A percentile compares a stretch with the other conserved stretches of the same genome.
These are phyloP conservation scores for Trichoderma breve DNA, from an alignment of 2,329 filamentous ascomycete genomes.

Conservation along the genomic window DNA sequence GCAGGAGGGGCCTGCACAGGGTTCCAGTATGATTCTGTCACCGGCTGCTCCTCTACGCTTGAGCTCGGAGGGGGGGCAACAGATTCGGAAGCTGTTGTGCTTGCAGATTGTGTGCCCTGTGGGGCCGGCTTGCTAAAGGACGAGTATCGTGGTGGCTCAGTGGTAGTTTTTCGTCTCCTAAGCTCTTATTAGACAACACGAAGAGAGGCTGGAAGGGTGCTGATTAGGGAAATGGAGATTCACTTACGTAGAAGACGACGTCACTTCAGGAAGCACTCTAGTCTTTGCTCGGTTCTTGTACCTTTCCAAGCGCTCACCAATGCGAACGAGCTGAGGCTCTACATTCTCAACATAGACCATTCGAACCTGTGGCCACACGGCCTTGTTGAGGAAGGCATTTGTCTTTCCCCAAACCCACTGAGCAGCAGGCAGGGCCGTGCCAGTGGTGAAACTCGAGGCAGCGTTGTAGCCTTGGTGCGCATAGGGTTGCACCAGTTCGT, in stretches of 20 bases:
- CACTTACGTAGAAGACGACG: conserved; percentile 11
- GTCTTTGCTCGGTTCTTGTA: conserved; percentile 51
- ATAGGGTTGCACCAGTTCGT: conserved; percentile 72
- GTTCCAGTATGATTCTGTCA: conserved; percentile 29
- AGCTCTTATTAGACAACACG: conserved; percentile 16
- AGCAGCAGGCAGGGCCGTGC: conserved; percentile 69
- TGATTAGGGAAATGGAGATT: too few relatives aligned
- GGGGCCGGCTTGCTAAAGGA: conserved; percentile 37
- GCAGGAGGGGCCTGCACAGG: conserved; percentile 46
- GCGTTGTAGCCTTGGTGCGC: conserved; percentile 64
- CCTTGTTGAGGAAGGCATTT: conserved; percentile 68
- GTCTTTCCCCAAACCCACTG: conserved; percentile 69
- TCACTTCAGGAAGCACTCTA: conserved; percentile 30
- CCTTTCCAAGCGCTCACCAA: conserved; percentile 81
- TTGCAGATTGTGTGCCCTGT: conserved; percentile 36
- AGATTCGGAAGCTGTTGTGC: conserved; percentile 25
- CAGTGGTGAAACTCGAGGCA: conserved; percentile 63
- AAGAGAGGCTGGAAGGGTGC: background rate
- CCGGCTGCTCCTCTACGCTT: conserved; percentile 31
- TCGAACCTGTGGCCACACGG: conserved; percentile 77
- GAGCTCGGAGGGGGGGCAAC: conserved; percentile 19
- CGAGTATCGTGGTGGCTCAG: conserved; percentile 30
- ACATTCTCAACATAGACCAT: conserved; percentile 87
- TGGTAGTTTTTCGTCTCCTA: conserved; percentile 22
- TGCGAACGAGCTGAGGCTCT: conserved; percentile 89